Base-by-base conservation (phyloP, 805 yeast species). In the Gaillardinia entomophila region DNA sequence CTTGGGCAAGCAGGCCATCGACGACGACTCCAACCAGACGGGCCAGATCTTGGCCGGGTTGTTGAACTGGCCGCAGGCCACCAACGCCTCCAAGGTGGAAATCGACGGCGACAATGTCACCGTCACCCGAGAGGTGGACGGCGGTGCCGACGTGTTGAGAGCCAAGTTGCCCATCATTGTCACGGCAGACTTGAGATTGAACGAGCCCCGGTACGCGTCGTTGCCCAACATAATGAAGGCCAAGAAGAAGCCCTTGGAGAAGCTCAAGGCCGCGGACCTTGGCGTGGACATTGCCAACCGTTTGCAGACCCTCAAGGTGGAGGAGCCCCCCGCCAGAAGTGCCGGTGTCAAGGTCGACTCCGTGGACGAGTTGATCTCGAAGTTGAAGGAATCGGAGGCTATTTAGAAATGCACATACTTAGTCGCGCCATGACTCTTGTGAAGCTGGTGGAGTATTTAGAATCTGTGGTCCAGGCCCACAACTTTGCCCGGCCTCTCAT, bases 181-280 rank as follows among this genome's bases (percentile, higher is more conserved):
- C 47, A 89, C 97, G 17, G 82, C 97, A 2, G 99, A 92, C 58
- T 71, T 92, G 47, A 81, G 98, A 60, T 74, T 92, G 52, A 92
- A 92, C 58, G 92, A 78, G 54, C 98, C 99, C 27, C 79, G 97
- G 49, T 92, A 87, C 51, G 96, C 95, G n/a, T 77, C 95, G 11
- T 71, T 92, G 53, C 97, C 96, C 39, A 92, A 90, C 59, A 76
- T 89, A 67, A 92, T 92, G 97, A 92, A 92, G 70, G 97, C 97
- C 35, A 92, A 92, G 71, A 89, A 89, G 77, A 89, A 87, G 71
- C 96, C 96, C 3, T 69, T 89, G 55, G 86, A 78, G 46, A 69
- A 76, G 51, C 57, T 75, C 59, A 61, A 73, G 65, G 57, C 64
- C 12, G 60, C 79, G 14, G 94, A 84, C 46, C 73, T 85, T 38